A percentile compares a stretch with the other conserved stretches of the same genome.
Evolutionary conservation across 352 stramenopile species (phyloP).

Genomic region (Blastocystis sp.): DNA sequence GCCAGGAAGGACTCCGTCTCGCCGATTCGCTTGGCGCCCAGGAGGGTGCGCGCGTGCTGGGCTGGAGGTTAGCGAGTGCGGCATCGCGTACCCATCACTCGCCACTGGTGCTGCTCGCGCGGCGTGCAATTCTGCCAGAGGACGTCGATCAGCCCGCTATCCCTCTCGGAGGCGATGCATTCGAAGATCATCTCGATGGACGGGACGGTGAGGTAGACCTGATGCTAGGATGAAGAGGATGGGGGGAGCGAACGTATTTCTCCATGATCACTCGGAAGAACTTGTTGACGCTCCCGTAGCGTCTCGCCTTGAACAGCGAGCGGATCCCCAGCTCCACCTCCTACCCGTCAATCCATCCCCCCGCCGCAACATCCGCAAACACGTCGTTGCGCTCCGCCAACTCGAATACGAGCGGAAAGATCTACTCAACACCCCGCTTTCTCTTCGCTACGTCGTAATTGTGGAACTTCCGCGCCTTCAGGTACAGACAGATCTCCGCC

Average conservation of each 20-base stretch:
- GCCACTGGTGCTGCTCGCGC: conserved; percentile 14
- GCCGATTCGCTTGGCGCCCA: background rate
- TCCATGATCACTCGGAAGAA: conserved; percentile 7
- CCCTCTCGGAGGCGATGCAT: conserved; percentile 8
- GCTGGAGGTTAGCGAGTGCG: background rate
- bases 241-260: background rate
- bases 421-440: background rate
- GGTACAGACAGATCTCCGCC: conserved; percentile 43
- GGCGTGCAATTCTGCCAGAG: conserved; percentile 2
- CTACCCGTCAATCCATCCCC: background rate
- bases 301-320: conserved; percentile 23
- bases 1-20: background rate
- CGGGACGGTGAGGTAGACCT: background rate
- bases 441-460: conserved; percentile 7
- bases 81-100: background rate
- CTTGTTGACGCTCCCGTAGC: conserved; percentile 40
- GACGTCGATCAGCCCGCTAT: conserved; percentile 32
- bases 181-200: conserved; percentile 60
- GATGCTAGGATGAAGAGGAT: background rate
- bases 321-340: conserved; percentile 43
- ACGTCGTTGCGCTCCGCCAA: conserved; percentile 36
- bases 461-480: conserved; percentile 32
- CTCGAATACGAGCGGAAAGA: conserved; percentile 55
- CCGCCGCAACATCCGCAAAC: background rate
- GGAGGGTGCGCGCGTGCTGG: conserved; percentile 9